phyloP scores from a whole-genome alignment of 345 rosid genomes.

The Eucalyptus polyanthemos region DNA sequence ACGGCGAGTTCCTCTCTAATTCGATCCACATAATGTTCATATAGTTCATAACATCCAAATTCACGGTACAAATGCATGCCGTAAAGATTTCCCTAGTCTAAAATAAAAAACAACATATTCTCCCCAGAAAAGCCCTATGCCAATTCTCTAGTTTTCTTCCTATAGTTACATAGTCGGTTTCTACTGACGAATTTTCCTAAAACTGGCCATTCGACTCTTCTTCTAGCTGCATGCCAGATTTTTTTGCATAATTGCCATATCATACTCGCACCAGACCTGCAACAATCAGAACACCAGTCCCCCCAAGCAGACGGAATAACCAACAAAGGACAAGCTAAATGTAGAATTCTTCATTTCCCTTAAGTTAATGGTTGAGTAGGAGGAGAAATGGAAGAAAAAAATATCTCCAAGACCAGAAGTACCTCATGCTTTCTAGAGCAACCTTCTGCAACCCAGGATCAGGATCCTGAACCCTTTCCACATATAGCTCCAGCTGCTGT shows the following conservation, averaged over 20 bases:
- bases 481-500: slow-evolving; percentile 90
- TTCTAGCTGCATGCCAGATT: not conserved
- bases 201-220: not conserved
- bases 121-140: not conserved
- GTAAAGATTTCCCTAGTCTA: not conserved
- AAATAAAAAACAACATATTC: not conserved
- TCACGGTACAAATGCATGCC: not conserved
- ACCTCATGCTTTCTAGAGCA: slow-evolving; percentile 98
- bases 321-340: not conserved
- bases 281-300: not conserved
- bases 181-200: not conserved
- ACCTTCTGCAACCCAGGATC: slow-evolving; percentile 80
- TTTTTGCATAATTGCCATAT: not conserved
- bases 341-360: not conserved
- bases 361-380: not conserved
- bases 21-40: not conserved
- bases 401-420: not conserved
- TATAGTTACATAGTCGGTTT: not conserved
- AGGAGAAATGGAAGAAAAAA: not conserved
- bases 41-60: not conserved
- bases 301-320: not conserved
- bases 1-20: not conserved
- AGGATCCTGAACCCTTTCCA: slow-evolving; percentile 88
- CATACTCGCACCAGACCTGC: not conserved
- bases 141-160: not conserved